Evolutionary conservation across 306 rosid species (phyloP), one percentile per base, ranked within the genome.

Genomic region (Quillaja saponaria): DNA sequence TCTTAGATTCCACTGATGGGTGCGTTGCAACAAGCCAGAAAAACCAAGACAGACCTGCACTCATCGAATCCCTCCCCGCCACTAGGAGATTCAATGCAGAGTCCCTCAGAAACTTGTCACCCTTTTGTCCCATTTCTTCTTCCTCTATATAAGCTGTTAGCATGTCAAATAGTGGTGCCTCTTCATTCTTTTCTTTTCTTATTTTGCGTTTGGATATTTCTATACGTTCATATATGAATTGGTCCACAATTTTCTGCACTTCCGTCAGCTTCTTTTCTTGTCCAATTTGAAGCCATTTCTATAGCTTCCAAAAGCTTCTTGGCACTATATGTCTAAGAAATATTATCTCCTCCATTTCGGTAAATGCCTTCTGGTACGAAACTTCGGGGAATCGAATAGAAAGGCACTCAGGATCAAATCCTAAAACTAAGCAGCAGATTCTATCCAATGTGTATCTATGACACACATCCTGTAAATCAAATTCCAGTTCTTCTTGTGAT

Each of bases 11-110:
- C 31, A 75, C 78, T 25, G 1, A 13, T 8, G 92, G 89, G 10
- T 82, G 50, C 6, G 74, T 80, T 1, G 84, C 69, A 49, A 78
- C 64, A 38, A 66, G 75, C 67, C 68, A 82, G 28, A 86, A 73
- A 44, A 86, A 67, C 83, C 83, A 81, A 0, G 81, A 73, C 3
- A 86, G 85, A 11, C 74, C 73, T 9, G 84, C 50, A 60, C 77
- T 68, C 20, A 81, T 11, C 2, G 89, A 71, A 19, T 78, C 87
- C 33, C 81, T 73, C 0, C 87, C 84, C 0, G 95, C 90, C 0
- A 57, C 71, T 21, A 78, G 58, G 11, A 82, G 65, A 54, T 62
- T 76, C 1, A 80, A 44, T 0, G 75, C 61, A 0, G 66, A 62
- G 55, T 86, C 94, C 31, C 81, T 76, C 9, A 83, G 34, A 72